These are phyloP conservation scores for Dothidotthia symphoricarpi DNA, from an alignment of 2,329 filamentous ascomycete genomes.

Conservation along the genomic window DNA sequence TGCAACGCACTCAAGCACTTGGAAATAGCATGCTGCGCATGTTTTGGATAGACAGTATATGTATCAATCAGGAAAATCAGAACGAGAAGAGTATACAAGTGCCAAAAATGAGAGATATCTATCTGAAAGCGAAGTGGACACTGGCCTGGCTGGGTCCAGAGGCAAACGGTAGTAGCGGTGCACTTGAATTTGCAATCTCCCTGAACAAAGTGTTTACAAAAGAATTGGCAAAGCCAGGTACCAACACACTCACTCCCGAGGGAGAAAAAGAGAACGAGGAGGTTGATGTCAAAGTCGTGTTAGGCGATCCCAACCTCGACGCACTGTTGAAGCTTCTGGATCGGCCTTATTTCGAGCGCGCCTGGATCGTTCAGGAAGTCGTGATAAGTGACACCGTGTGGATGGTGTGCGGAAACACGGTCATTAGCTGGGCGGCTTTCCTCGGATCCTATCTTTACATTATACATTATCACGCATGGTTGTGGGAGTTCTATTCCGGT, in stretches of 20 bases:
- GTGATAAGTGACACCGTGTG: too few relatives aligned
- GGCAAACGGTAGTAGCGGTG: slow-evolving; percentile 1
- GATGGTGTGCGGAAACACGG: too few relatives aligned
- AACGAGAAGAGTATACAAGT: too few relatives aligned
- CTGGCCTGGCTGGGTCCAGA: slow-evolving; percentile 7
- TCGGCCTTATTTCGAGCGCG: slow-evolving; percentile 8
- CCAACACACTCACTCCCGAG: not conserved
- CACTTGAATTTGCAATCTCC: slow-evolving; percentile 1
- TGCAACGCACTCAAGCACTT: too few relatives aligned
- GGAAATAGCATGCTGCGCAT: too few relatives aligned
- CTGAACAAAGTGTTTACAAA: not conserved
- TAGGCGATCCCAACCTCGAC: slow-evolving; percentile 2
- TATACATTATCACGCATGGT: too few relatives aligned
- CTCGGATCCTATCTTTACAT: too few relatives aligned
- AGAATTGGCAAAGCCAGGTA: not conserved
- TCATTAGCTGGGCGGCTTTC: too few relatives aligned
- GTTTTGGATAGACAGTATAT: too few relatives aligned
- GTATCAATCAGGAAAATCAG: too few relatives aligned
- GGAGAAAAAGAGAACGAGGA: slow-evolving; percentile 1
- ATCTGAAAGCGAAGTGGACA: slow-evolving; percentile 3
- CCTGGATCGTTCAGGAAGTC: slow-evolving; percentile 14
- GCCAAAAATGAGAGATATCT: too few relatives aligned
- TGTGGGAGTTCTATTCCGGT: too few relatives aligned
- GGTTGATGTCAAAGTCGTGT: not conserved
- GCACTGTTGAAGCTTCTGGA: slow-evolving; percentile 5